These are phyloP conservation scores for Dillenia turbinata DNA, from an alignment of 164 flowering plant species.

Conservation along the genomic window DNA sequence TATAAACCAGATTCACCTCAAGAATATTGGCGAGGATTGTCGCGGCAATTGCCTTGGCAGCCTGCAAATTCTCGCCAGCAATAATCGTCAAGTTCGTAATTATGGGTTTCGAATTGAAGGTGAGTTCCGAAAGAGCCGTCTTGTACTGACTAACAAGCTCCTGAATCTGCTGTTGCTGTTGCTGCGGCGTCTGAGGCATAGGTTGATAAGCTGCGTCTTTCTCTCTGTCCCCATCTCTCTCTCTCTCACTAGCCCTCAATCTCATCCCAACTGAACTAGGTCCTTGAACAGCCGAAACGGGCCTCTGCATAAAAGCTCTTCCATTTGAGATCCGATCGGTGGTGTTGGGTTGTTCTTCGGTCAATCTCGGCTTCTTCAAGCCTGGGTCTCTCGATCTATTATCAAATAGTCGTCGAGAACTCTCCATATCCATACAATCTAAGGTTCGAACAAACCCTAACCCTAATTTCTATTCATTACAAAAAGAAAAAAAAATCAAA, in stretches of 20 bases:
- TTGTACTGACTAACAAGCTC: constrained; percentile 87
- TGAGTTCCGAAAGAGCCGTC: constrained; percentile 81
- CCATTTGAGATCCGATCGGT: constrained; percentile 21
- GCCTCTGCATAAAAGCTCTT: constrained; percentile 30
- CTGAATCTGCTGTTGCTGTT: constrained; percentile 41
- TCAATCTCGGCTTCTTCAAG: constrained; percentile 63
- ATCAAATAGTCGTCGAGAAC: constrained; percentile 72
- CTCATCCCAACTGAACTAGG: constrained; percentile 20
- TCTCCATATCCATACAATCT: constrained; percentile 63
- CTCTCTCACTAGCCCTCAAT: constrained; percentile 22
- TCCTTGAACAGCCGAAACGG: constrained; percentile 6
- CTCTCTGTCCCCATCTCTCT: constrained; percentile 34
- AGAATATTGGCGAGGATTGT: constrained; percentile 67
- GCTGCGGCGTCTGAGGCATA: constrained; percentile 3
- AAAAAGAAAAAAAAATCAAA: not conserved
- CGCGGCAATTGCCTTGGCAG: constrained; percentile 79
- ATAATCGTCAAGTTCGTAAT: constrained; percentile 94
- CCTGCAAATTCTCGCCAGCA: constrained; percentile 84
- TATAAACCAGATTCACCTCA: constrained; percentile 68
- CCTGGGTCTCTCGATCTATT: constrained; percentile 62
- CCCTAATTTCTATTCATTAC: constrained; percentile 17
- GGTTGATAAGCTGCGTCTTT: constrained; percentile 19
- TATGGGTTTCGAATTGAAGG: constrained; percentile 93
- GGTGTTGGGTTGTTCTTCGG: constrained; percentile 23
- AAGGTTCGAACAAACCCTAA: constrained; percentile 8